Percentiles rank a stretch among this genome's conserved stretches.
Conservation (phyloP, 1,139 yeast species). For the Candida albicans region DNA sequence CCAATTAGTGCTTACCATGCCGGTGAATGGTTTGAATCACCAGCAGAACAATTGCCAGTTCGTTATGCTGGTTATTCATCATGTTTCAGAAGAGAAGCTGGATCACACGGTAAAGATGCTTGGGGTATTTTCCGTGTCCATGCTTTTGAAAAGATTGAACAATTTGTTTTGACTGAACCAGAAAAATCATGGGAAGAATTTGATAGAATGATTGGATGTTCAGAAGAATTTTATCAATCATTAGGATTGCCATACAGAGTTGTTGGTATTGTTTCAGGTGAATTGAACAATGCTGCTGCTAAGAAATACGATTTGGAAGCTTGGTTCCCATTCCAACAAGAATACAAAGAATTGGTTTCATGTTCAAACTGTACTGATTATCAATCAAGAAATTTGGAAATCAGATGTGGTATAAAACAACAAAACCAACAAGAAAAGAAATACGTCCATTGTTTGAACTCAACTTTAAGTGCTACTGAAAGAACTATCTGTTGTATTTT, state of each 20-base stretch:
- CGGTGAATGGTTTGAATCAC: constrained; percentile 98
- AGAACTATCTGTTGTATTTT: constrained; percentile 96
- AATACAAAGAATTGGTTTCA: constrained; percentile 96
- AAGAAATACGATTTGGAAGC: constrained; percentile 98
- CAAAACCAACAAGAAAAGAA: constrained; percentile 94
- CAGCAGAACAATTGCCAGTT: constrained; percentile 93
- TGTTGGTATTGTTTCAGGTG: constrained; percentile 98
- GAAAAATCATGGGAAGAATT: constrained; percentile 98
- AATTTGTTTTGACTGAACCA: constrained; percentile 93
- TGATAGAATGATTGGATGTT: constrained; percentile 85
- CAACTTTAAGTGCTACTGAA: constrained; percentile 96
- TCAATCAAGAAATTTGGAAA: constrained; percentile 97
- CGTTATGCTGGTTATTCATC: constrained; percentile 97
- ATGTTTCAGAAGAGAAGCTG: constrained; percentile 99
- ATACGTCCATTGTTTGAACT: constrained; percentile 97
- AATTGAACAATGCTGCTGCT: constrained; percentile 98
- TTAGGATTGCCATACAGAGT: constrained; percentile 94
- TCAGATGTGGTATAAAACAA: constrained; percentile 97
- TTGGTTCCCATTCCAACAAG: constrained; percentile 99
- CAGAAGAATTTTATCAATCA: constrained; percentile 93
- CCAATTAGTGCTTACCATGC: constrained; percentile 98
- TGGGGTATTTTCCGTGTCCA: constrained; percentile 99
- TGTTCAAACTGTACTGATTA: constrained; percentile 99
- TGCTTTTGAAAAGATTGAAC: constrained; percentile 97
- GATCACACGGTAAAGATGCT: constrained; percentile 98